Evolutionary conservation across 1,139 yeast genomes (phyloP), one percentile per base, ranked within the genome.

Genomic region (Suhomyces bribrorum): DNA sequence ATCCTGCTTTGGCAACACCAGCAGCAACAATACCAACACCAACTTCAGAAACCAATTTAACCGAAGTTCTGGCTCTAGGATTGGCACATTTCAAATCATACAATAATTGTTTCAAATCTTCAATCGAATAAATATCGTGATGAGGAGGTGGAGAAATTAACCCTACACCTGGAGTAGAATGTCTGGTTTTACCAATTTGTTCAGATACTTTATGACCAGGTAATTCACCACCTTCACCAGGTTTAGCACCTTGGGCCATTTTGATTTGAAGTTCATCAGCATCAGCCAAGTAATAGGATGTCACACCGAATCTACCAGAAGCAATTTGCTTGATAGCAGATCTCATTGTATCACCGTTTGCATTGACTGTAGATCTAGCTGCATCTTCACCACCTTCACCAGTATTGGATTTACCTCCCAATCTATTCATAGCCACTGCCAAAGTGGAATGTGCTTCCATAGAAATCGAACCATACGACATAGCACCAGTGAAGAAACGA

Each of bases 381-480:
- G 95, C 80, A 61, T 92, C 97, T 67, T 92, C 98, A 73, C 98
- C 98, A 74, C 98, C 98, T 73, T 92, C 98, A 71, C 98, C 98
- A 47, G 97, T 90, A 64, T 92, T 92, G 36, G 96, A 88, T 66
- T 89, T 92, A 55, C 97, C 98, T 39, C 97, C 97, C 52, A 92
- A 75, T 65, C 97, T 77, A 72, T 92, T 92, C 98, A 92, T 92
- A 35, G 98, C 98, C 42, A 92, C 95, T 11, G 98, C 98, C 54
- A 92, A 73, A 7, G 98, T 90, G 3, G 97, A 88, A 66, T 92
- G 98, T 2, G 97, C 89, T 66, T 92, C 98, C 96, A 90, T 86
- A 7, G 97, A 90, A 60, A 92, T 92, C 37, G 97, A 90, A 58
- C 98, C 98, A 58, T 92, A 92, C 5, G 97, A 89, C 98, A 92